Evolutionary conservation across 139 green algal species (phyloP), one percentile per base, ranked within the genome.

Genomic region (Closterium sp.): DNA sequence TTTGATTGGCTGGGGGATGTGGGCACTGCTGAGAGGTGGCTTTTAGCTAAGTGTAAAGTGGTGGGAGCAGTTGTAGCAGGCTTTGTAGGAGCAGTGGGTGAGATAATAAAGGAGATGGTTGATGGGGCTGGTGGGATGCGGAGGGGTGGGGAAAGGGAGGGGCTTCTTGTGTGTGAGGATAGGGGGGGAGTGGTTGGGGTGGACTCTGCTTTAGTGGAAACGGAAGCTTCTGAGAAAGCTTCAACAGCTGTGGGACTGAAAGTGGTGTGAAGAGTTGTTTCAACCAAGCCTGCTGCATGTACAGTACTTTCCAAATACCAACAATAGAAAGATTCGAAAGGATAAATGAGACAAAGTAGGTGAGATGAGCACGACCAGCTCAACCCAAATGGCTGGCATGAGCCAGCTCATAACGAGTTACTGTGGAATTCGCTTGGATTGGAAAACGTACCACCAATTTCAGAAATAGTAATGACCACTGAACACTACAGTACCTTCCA

Each of bases 1-100:
- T 90, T 90, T 90, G 69, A 84, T 33, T 83, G 87, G 69, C 31
- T 90, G 87, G 55, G 55, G 12, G 55, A 76, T 76, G 55, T 76
- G 55, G 55, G 55, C 25, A 19, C 55, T 28, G 55, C 55, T 2
- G 55, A 76, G 55, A 28, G 55, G 55, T 76, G 55, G 55, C 55
- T 76, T 76, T 76, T 76, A 19, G 55, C 23, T 28, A 16, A 19
- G 55, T 76, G 55, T 76, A 76, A 76, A 76, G 55, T 19, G 55
- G 55, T 76, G 55, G 55, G 55, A 28, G 55, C 25, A 28, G 55
- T 76, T 76, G 12, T 76, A 28, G 5, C 16, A 19, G 55, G 55
- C 16, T 76, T 76, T 16, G 55, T 76, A 19, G 55, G 16, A 3
- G 55, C 55, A 76, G 55, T 76, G 55, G 55, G 55, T 28, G 55